phyloP scores from a whole-genome alignment of 306 rosid genomes.

The Sindora glabra region DNA sequence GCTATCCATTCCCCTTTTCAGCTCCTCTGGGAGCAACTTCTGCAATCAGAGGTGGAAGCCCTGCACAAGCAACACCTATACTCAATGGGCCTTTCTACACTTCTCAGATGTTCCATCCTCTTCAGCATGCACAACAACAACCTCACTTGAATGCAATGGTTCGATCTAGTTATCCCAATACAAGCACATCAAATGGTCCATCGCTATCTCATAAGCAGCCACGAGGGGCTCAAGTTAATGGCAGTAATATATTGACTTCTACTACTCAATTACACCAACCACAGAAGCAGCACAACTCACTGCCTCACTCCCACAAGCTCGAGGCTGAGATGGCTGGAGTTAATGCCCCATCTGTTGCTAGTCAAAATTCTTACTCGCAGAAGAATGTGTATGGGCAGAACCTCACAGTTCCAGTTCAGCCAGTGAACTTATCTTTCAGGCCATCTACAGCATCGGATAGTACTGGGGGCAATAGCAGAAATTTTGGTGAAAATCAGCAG shows the following conservation, averaged over 20 bases:
- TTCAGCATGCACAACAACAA: conserved; percentile 50
- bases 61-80: conserved; percentile 42
- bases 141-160: conserved; percentile 31
- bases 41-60: conserved; percentile 30
- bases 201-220: conserved; percentile 40
- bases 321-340: conserved; percentile 31
- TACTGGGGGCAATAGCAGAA: conserved; percentile 31
- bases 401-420: conserved; percentile 49
- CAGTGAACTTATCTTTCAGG: conserved; percentile 49
- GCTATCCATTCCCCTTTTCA: conserved; percentile 46
- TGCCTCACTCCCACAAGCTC: conserved; percentile 32
- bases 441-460: conserved; percentile 32
- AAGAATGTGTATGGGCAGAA: conserved; percentile 40
- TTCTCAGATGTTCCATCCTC: conserved; percentile 44
- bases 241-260: conserved; percentile 30
- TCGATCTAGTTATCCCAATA: conserved; percentile 32
- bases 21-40: conserved; percentile 41
- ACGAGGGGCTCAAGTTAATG: conserved; percentile 32
- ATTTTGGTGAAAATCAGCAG: conserved; percentile 34
- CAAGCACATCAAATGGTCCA: conserved; percentile 27
- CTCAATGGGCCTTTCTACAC: conserved; percentile 41
- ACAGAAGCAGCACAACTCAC: conserved; percentile 31
- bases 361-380: conserved; percentile 24
- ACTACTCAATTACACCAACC: conserved; percentile 36
- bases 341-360: conserved; percentile 31